Evolutionary conservation across 176 grass and related monocot species (phyloP), one percentile per base, ranked within the genome.

Genomic region (Pharus latifolius): DNA sequence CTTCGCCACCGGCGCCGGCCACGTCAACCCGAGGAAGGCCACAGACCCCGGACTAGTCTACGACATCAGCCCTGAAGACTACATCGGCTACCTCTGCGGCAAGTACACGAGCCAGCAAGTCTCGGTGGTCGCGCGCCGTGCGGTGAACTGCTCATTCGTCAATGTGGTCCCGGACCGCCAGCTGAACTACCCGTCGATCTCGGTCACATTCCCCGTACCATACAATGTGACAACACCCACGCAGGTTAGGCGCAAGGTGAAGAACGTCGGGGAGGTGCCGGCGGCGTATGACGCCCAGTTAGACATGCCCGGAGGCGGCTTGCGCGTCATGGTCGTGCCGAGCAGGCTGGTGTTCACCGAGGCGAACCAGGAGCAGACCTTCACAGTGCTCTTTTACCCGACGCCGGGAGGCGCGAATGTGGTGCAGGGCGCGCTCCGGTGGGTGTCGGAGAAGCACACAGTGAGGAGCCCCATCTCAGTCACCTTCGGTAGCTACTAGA

Each of bases 141-240:
- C 11, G 0, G 54, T 81, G 0, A 49, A 84, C 48, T 89, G 82
- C 80, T 82, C 64, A 10, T 11, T 13, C 32, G 31, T 69, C 27
- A 17, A 1, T 33, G 45, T 47, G 69, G 74, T 85, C 32, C 49
- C 72, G 1, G 59, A 24, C 12, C 60, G 3, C 40, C 10, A 29
- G 16, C 77, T 89, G 6, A 89, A 89, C 11, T 82, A 89, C 66
- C 82, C 82, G 5, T 89, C 87, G 32, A 81, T 89, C 49, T 77
- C 73, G 1, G 25, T 78, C 10, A 29, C 2, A 4, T 49, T 31
- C 65, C 56, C 56, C 14, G 5, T 15, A 9, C 17, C 63, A 20
- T 48, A 13, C 54, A 80, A 75, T 19, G 3, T 47, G 24, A 56
- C 46, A 33, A 9, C 0, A 6, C 63, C 66, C 0, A 16, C 63